phyloP scores from a whole-genome alignment of 371 early-diverging fungal species.

The Vairimorpha necatrix region DNA sequence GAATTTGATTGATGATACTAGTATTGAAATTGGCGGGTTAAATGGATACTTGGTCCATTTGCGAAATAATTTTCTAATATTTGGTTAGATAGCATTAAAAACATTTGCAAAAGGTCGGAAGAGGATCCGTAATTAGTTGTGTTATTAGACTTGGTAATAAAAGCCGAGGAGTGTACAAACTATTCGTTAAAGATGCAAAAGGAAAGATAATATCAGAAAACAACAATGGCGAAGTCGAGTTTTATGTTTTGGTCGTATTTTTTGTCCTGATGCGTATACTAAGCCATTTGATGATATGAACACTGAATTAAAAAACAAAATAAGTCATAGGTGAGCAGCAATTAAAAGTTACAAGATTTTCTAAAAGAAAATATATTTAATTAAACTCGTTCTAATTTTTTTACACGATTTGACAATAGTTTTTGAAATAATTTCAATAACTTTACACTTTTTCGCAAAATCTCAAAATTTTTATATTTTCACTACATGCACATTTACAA shows the following conservation, averaged over 20 bases:
- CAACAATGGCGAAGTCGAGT: background rate
- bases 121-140: background rate
- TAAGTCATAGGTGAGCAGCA: conserved; percentile 29
- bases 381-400: too few relatives aligned
- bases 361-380: too few relatives aligned
- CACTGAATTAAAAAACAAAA: conserved; percentile 25
- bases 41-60: conserved; percentile 50
- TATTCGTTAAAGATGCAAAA: conserved; percentile 6
- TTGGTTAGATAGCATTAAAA: conserved; percentile 35
- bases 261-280: background rate
- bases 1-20: conserved; percentile 42
- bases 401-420: too few relatives aligned
- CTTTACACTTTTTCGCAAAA: too few relatives aligned
- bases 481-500: too few relatives aligned
- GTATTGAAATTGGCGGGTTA: conserved; percentile 30
- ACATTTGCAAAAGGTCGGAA: conserved; percentile 31
- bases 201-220: conserved; percentile 32
- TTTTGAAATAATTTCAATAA: too few relatives aligned
- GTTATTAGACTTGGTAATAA: conserved; percentile 17
- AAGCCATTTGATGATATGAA: conserved; percentile 22
- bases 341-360: too few relatives aligned
- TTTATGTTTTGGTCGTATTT: conserved; percentile 19
- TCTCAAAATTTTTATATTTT: too few relatives aligned
- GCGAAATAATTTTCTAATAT: conserved; percentile 45
- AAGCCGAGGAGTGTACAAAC: conserved; percentile 4